phyloP scores from a whole-genome alignment of 176 grass and related monocot species.

The Melocanna baccifera region DNA sequence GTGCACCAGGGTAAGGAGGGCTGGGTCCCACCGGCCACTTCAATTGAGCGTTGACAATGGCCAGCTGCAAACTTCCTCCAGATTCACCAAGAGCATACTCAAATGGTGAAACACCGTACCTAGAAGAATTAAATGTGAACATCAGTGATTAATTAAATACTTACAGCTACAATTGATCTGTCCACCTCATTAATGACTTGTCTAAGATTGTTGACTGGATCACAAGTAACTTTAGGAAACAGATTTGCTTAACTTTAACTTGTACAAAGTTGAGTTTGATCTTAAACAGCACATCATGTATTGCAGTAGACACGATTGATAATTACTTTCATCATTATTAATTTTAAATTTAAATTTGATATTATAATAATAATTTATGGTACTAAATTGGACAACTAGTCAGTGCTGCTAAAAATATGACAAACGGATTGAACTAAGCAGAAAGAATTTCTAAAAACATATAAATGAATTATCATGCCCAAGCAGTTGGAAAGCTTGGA shows the following conservation, averaged over 20 bases:
- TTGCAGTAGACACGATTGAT: neutral
- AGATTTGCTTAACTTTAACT: neutral
- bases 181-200: neutral
- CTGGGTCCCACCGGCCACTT: slow-evolving; percentile 76
- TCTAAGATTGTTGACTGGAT: neutral
- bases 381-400: neutral
- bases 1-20: slow-evolving; percentile 64
- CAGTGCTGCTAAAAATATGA: neutral
- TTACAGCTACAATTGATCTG: neutral
- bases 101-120: slow-evolving; percentile 89
- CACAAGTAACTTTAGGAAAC: neutral
- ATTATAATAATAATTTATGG: neutral
- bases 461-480: neutral
- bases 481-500: neutral
- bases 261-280: neutral
- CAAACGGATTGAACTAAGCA: neutral
- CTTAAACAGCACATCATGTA: neutral
- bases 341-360: neutral
- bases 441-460: neutral
- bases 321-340: neutral
- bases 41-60: slow-evolving; percentile 75
- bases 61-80: slow-evolving; percentile 89
- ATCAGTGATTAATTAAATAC: neutral
- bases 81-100: slow-evolving; percentile 79
- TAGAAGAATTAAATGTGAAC: slow-evolving; percentile 29